These are phyloP conservation scores for Amanita subjunquillea DNA, from an alignment of 768 basidiomycete species.

Conservation along the genomic window DNA sequence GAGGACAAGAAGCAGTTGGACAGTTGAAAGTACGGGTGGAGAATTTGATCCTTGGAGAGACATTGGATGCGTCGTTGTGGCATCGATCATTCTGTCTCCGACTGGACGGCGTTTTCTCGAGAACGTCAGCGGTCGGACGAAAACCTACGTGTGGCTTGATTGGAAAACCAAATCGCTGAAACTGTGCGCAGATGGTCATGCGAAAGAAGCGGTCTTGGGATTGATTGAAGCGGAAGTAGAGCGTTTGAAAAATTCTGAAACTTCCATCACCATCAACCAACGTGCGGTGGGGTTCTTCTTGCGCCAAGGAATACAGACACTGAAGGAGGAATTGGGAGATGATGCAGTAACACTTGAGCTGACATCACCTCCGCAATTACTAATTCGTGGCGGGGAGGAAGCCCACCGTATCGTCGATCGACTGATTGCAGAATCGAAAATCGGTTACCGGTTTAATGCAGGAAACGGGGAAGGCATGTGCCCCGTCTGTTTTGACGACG, in stretches of 20 bases:
- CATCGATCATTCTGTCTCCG: conserved; percentile 29
- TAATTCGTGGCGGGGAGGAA: conserved; percentile 46
- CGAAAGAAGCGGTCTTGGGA: conserved; percentile 29
- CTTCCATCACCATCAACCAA: conserved; percentile 25
- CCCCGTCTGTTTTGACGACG: conserved; percentile 6
- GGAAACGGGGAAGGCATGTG: background rate
- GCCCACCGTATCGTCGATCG: conserved; percentile 14
- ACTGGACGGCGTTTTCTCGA: conserved; percentile 24
- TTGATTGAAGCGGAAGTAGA: conserved; percentile 39
- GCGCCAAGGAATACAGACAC: conserved; percentile 32
- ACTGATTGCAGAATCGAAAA: background rate
- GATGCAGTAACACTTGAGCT: conserved; percentile 39
- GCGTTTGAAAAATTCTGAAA: conserved; percentile 33
- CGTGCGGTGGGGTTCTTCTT: conserved; percentile 40
- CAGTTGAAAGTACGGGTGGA: conserved; percentile 53
- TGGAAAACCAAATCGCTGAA: conserved; percentile 33
- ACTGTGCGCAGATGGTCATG: conserved; percentile 31
- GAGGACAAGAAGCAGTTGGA: conserved; percentile 42
- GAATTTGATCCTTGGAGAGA: conserved; percentile 40
- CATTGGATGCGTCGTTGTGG: conserved; percentile 35
- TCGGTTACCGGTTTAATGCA: background rate
- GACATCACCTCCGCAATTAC: conserved; percentile 25
- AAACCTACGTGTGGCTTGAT: conserved; percentile 36
- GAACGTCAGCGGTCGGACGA: conserved; percentile 22
- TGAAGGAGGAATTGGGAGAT: conserved; percentile 46